These are phyloP conservation scores for Chloromonas sp. DNA, from an alignment of 163 green algal species.

Conservation along the genomic window DNA sequence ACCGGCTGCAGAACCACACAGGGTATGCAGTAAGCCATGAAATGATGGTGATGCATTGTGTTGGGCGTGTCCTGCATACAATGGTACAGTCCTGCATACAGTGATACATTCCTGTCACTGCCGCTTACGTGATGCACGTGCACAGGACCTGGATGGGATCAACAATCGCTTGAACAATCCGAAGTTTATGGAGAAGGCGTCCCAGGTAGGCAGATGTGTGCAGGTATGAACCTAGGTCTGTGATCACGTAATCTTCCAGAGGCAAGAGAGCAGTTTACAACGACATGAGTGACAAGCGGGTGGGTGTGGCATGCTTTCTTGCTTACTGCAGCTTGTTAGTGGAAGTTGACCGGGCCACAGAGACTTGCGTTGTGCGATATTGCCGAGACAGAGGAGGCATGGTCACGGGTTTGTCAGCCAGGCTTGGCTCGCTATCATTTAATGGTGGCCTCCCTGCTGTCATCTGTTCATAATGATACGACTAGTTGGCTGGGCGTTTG, in stretches of 20 bases:
- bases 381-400: too few relatives aligned
- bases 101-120: not conserved
- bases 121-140: slow-evolving; percentile 39
- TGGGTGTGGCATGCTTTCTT: not conserved
- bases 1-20: too few relatives aligned
- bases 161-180: slow-evolving; percentile 57
- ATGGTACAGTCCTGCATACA: too few relatives aligned
- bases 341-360: too few relatives aligned
- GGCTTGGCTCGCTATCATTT: too few relatives aligned
- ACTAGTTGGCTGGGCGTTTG: not conserved
- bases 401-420: too few relatives aligned
- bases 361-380: too few relatives aligned
- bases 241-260: not conserved
- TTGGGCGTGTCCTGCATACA: too few relatives aligned
- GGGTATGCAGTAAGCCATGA: too few relatives aligned
- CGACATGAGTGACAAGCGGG: not conserved
- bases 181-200: slow-evolving; percentile 88
- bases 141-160: slow-evolving; percentile 67
- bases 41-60: too few relatives aligned
- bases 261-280: not conserved
- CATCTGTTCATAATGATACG: too few relatives aligned
- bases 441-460: too few relatives aligned
- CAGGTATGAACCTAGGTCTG: not conserved
- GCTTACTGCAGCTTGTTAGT: not conserved
- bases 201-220: slow-evolving; percentile 4